Percentiles rank a stretch among this genome's conserved stretches.
These are phyloP conservation scores for Populus hybrid DNA, from an alignment of 441 rosid species.

Conservation along the genomic window DNA sequence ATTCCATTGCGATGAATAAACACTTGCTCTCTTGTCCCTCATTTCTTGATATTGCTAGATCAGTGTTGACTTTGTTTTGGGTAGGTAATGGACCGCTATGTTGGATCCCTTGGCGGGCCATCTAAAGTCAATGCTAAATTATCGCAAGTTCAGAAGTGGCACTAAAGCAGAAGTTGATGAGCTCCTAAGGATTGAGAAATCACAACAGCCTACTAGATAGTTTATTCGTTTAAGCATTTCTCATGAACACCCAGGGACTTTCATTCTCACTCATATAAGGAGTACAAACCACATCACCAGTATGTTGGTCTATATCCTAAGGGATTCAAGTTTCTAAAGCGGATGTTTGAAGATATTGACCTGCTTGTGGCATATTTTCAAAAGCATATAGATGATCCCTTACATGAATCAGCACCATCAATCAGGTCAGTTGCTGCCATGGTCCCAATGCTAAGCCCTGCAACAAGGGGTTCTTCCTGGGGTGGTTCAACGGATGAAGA, in stretches of 20 bases:
- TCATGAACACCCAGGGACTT: too few relatives aligned
- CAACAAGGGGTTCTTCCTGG: constrained; percentile 74
- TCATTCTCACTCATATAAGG: too few relatives aligned
- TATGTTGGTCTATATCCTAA: constrained; percentile 93
- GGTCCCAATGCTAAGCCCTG: constrained; percentile 98
- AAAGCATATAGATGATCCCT: constrained; percentile 88
- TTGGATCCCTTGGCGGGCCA: constrained; percentile 87
- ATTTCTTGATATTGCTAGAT: background rate
- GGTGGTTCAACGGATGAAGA: constrained; percentile 66
- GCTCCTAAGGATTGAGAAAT: too few relatives aligned
- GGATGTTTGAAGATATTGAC: constrained; percentile 94
- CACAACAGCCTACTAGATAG: too few relatives aligned
- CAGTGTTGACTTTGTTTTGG: constrained; percentile 10
- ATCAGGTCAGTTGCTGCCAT: constrained; percentile 95
- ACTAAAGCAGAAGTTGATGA: too few relatives aligned
- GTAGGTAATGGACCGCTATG: constrained; percentile 94
- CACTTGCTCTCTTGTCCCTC: background rate
- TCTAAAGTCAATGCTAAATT: constrained; percentile 79
- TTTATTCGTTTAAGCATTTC: too few relatives aligned
- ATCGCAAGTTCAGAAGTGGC: too few relatives aligned
- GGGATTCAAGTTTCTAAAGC: constrained; percentile 95
- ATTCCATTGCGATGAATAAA: background rate
- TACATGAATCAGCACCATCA: constrained; percentile 70
- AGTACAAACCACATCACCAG: constrained; percentile 93
- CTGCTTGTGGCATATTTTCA: constrained; percentile 92